Evolutionary conservation across 306 rosid species (phyloP).

Genomic region (Medicago ruthenica): DNA sequence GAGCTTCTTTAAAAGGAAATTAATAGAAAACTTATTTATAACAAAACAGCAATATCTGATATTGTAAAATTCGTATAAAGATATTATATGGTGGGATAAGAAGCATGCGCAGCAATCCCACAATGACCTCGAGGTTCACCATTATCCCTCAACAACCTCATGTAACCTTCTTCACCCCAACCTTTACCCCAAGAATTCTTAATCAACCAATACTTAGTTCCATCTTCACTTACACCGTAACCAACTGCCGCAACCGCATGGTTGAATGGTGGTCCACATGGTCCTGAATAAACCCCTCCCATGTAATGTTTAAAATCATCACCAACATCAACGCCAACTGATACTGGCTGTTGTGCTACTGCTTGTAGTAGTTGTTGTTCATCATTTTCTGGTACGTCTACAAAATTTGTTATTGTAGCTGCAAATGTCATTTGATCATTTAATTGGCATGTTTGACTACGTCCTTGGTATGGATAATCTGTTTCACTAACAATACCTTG

Average conservation of each 20-base stretch:
- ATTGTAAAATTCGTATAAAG: background rate
- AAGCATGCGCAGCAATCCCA: background rate
- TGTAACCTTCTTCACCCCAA: conserved; percentile 26
- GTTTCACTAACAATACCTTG: conserved; percentile 26
- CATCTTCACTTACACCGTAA: background rate
- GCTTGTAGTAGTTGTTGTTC: conserved; percentile 30
- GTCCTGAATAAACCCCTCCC: conserved; percentile 15
- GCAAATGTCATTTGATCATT: background rate
- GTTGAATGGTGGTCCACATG: background rate
- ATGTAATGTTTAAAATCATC: background rate
- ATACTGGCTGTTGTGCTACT: conserved; percentile 12
- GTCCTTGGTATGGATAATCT: conserved; percentile 31
- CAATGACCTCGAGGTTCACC: conserved; percentile 4
- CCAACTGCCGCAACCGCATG: conserved; percentile 26
- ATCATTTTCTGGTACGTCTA: background rate
- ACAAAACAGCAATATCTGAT: background rate
- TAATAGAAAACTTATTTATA: background rate
- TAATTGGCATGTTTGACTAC: background rate
- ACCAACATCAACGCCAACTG: background rate
- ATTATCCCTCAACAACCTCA: conserved; percentile 22
- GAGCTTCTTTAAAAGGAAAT: background rate
- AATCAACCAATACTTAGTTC: conserved; percentile 31
- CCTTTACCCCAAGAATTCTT: conserved; percentile 29
- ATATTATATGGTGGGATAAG: conserved; percentile 13
- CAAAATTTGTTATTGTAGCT: conserved; percentile 10